A percentile compares a stretch with the other conserved stretches of the same genome.
These are phyloP conservation scores for Clavaria fumosa DNA, from an alignment of 768 basidiomycete genomes.

Conservation along the genomic window DNA sequence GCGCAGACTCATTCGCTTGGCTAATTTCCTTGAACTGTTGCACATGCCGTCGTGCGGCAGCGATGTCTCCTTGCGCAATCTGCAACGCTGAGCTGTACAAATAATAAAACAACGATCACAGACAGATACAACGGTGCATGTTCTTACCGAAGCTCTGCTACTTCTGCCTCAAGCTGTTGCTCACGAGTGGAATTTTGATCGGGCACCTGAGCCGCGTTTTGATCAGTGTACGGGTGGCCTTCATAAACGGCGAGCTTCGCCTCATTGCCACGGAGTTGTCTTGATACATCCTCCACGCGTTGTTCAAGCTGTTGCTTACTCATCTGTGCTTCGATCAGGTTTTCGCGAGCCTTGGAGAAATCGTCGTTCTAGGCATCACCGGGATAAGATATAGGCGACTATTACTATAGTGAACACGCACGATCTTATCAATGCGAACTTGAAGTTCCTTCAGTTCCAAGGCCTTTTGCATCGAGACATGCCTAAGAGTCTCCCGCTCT, in stretches of 20 bases:
- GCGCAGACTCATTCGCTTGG: conserved; percentile 64
- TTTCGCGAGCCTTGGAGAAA: conserved; percentile 51
- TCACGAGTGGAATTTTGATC: conserved; percentile 44
- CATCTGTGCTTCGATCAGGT: conserved; percentile 56
- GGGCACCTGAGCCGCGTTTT: conserved; percentile 18
- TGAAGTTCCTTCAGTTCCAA: conserved; percentile 68
- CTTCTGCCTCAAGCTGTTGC: conserved; percentile 69
- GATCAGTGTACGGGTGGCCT: conserved; percentile 31
- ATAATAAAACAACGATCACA: conserved; percentile 2
- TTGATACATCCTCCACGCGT: conserved; percentile 42
- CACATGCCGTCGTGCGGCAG: conserved; percentile 52
- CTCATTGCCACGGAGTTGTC: conserved; percentile 55
- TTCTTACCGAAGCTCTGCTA: conserved; percentile 70
- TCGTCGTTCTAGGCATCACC: conserved; percentile 44
- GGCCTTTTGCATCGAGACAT: conserved; percentile 64
- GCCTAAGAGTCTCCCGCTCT: conserved; percentile 63
- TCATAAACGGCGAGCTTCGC: conserved; percentile 86
- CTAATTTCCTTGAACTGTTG: conserved; percentile 82
- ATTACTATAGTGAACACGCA: no score
- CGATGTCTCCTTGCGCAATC: conserved; percentile 62
- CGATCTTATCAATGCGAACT: conserved; percentile 51
- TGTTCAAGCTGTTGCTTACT: conserved; percentile 69
- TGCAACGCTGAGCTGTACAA: conserved; percentile 51
- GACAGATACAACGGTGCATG: no score
- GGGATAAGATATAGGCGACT: no score